These are phyloP conservation scores for Wickerhamomyces hampshirensis DNA, from an alignment of 805 yeast genomes.

Conservation along the genomic window DNA sequence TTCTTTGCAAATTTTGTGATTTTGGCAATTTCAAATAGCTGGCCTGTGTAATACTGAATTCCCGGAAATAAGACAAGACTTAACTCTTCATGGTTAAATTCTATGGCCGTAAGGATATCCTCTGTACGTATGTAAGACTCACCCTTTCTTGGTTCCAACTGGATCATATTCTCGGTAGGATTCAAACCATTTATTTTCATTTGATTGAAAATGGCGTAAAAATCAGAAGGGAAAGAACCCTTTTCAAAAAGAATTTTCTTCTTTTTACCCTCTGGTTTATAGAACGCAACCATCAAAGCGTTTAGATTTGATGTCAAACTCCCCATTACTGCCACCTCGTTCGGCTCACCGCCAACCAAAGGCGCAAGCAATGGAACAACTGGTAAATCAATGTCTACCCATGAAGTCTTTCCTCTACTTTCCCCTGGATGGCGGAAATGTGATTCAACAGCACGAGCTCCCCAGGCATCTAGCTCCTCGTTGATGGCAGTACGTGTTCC, in stretches of 20 bases:
- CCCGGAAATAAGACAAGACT: conserved; percentile 83
- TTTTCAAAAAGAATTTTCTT: conserved; percentile 78
- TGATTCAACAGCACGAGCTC: conserved; percentile 72
- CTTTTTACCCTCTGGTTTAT: conserved; percentile 54
- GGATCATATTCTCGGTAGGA: conserved; percentile 52
- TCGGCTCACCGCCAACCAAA: conserved; percentile 66
- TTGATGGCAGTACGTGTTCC: conserved; percentile 50
- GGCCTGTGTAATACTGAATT: conserved; percentile 90
- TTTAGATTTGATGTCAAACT: conserved; percentile 81
- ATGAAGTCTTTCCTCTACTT: conserved; percentile 45
- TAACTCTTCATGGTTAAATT: conserved; percentile 50
- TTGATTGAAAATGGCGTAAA: conserved; percentile 76
- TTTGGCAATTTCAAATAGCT: conserved; percentile 65
- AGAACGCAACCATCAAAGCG: conserved; percentile 66
- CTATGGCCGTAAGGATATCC: conserved; percentile 54
- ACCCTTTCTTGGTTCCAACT: conserved; percentile 54
- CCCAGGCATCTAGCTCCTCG: conserved; percentile 80
- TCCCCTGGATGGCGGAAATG: conserved; percentile 68
- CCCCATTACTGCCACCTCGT: conserved; percentile 88
- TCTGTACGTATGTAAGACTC: conserved; percentile 56
- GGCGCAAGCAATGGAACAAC: conserved; percentile 63
- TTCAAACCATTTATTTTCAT: conserved; percentile 54
- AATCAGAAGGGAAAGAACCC: conserved; percentile 90
- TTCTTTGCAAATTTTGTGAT: conserved; percentile 63
- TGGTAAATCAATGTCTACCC: conserved; percentile 86